Percentiles rank a stretch among this genome's conserved stretches.
These are phyloP conservation scores for Pterothamnion heteromorphum DNA, from an alignment of 31 red algal genomes.

Conservation along the genomic window DNA sequence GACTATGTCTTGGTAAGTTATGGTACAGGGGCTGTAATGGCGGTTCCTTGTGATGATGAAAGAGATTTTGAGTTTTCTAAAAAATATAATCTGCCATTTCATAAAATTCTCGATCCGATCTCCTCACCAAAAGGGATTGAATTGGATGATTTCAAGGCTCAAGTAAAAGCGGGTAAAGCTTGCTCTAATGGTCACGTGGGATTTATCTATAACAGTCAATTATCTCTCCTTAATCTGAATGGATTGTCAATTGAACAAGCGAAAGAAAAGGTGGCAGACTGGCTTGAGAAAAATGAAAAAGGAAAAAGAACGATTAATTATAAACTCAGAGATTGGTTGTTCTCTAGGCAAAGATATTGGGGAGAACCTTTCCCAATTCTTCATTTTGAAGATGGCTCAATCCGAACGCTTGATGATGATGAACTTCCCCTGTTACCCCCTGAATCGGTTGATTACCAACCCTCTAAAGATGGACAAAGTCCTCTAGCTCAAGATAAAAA, in stretches of 20 bases:
- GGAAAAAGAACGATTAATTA: constrained; percentile 61
- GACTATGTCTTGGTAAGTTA: constrained; percentile 80
- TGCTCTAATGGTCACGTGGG: constrained; percentile 46
- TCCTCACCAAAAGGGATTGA: constrained; percentile 3
- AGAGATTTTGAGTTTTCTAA: constrained; percentile 81
- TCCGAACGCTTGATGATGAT: constrained; percentile 50
- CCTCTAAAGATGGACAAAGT: constrained; percentile 57
- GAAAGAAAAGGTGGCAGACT: constrained; percentile 47
- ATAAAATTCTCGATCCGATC: constrained; percentile 32
- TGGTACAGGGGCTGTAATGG: constrained; percentile 88
- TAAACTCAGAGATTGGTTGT: constrained; percentile 89
- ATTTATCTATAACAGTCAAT: constrained; percentile 47
- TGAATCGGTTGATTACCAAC: constrained; percentile 46
- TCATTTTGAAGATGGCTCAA: constrained; percentile 56
- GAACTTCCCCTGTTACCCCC: constrained; percentile 71
- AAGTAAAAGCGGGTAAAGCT: background rate
- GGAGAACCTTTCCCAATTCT: constrained; percentile 91
- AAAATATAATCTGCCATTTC: constrained; percentile 44
- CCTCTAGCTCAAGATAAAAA: constrained; percentile 58
- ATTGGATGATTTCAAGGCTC: constrained; percentile 16
- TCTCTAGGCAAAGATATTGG: constrained; percentile 89
- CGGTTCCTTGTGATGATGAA: constrained; percentile 68
- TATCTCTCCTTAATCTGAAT: constrained; percentile 34
- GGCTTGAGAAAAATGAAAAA: constrained; percentile 30
- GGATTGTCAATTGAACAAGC: constrained; percentile 47